Base-by-base conservation (phyloP, 2,329 filamentous ascomycete genomes). In the Aspergillus sp. region DNA sequence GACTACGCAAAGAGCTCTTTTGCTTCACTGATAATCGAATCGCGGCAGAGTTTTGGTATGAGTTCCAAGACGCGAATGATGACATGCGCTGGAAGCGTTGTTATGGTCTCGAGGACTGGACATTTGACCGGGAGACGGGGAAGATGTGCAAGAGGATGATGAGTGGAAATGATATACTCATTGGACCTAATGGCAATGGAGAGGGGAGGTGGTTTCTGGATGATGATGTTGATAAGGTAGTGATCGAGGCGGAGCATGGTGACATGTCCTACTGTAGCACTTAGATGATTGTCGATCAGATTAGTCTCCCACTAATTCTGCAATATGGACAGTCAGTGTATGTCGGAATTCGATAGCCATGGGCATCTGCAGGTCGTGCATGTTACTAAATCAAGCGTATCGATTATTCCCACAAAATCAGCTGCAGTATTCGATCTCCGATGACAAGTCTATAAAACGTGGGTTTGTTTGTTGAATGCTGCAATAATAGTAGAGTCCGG, bases 41-140 rank as follows among this genome's bases (percentile, higher is more conserved):
- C 51, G 88, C 88, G 1, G 89, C 94, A 19, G 88, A 95, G 60
- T 94, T 93, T 64, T 94, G 88, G 88, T 94, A 91, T 58, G 85
- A 94, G 65, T 90, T 82, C 68, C 77, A 82, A 50, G 86, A 91
- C 57, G 67, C 68, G 6, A 55, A 74, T 2, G 83, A 85, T 32
- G 82, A 57, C 8, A 63, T 71, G 67, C 64, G 88, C 62, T 95
- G 88, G 88, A 90, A 85, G 76, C 76, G 88, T n/a, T 90, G 85
- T 36, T 94, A 94, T 58, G 89, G 89, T 0, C 76, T 94, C 8
- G 70, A 74, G 51, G 67, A 74, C 46, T 74, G 71, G 71, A 73
- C 70, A 0, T 74, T 70, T 55, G 67, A 72, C 44, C 56, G 54
- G 11, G 61, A 68, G 41, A 55, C 60, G 1, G 66, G 71, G 1